A percentile compares a stretch with the other conserved stretches of the same genome.
These are phyloP conservation scores for Cucurbita pepo DNA, from an alignment of 306 rosid species.

Conservation along the genomic window DNA sequence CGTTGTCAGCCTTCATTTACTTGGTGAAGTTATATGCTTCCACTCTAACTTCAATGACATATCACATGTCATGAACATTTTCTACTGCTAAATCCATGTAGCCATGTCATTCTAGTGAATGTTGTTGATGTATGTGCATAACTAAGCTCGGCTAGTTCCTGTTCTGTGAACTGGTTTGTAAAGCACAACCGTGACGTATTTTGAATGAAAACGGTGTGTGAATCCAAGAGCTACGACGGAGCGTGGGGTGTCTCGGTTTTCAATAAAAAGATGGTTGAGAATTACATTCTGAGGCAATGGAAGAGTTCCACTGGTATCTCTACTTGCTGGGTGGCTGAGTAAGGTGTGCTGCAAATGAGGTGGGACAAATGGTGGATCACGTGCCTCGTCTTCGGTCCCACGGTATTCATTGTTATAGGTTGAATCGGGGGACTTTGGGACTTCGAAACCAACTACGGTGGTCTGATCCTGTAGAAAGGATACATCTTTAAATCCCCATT, in stretches of 20 bases:
- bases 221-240: slow-evolving; percentile 82
- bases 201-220: slow-evolving; percentile 79
- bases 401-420: slow-evolving; percentile 61
- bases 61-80: neutral
- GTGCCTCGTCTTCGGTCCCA: slow-evolving; percentile 62
- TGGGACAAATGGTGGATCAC: slow-evolving; percentile 78
- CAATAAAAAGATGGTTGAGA: slow-evolving; percentile 91
- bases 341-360: slow-evolving; percentile 62
- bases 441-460: slow-evolving; percentile 73
- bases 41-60: neutral
- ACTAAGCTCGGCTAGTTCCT: slow-evolving; percentile 15
- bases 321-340: slow-evolving; percentile 36
- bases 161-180: slow-evolving; percentile 85
- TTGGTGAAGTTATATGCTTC: neutral
- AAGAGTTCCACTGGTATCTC: slow-evolving; percentile 35
- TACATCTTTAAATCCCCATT: slow-evolving; percentile 9
- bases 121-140: neutral
- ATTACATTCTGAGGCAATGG: slow-evolving; percentile 48
- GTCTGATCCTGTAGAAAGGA: slow-evolving; percentile 51
- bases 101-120: neutral
- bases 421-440: slow-evolving; percentile 69
- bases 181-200: slow-evolving; percentile 83
- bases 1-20: neutral
- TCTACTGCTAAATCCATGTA: neutral
- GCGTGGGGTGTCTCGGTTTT: slow-evolving; percentile 59